Percentiles rank a stretch among this genome's conserved stretches.
phyloP scores from a whole-genome alignment of 768 basidiomycete species.

The Infundibulicybe gibba region DNA sequence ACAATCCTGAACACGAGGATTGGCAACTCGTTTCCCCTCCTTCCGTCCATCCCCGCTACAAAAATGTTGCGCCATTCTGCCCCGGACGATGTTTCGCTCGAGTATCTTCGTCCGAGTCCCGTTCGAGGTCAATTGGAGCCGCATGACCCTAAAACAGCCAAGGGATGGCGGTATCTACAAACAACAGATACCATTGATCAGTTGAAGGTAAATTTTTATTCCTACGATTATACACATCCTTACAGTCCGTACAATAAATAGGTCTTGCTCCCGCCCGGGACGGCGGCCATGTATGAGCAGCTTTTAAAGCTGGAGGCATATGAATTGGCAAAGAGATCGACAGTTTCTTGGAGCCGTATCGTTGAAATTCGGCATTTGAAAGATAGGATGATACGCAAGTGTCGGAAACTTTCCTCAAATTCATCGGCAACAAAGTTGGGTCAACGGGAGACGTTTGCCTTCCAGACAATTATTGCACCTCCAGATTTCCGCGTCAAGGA shows the following conservation, averaged over 20 bases:
- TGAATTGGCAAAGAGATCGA: slow-evolving; percentile 56
- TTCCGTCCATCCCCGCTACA: slow-evolving; percentile 1
- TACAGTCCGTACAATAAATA: slow-evolving; percentile 18
- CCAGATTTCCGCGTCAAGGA: slow-evolving; percentile 72
- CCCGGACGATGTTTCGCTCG: slow-evolving; percentile 27
- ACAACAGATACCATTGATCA: slow-evolving; percentile 76
- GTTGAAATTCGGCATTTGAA: slow-evolving; percentile 75
- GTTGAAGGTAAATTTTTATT: slow-evolving; percentile 47
- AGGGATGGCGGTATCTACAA: slow-evolving; percentile 70
- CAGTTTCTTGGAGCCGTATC: slow-evolving; percentile 64
- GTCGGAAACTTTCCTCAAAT: slow-evolving; percentile 56
- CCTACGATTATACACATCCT: slow-evolving; percentile 1
- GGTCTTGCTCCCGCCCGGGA: slow-evolving; percentile 69
- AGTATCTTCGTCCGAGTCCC: slow-evolving; percentile 60
- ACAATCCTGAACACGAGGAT: too few species aligned
- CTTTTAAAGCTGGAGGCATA: slow-evolving; percentile 58
- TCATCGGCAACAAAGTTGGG: slow-evolving; percentile 34
- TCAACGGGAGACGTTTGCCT: slow-evolving; percentile 38
- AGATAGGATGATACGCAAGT: slow-evolving; percentile 81
- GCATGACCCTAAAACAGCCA: slow-evolving; percentile 49
- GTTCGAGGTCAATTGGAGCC: slow-evolving; percentile 75
- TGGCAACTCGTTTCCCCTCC: neutral
- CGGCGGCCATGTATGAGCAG: slow-evolving; percentile 61
- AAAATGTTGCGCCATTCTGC: slow-evolving; percentile 11
- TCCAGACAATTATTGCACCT: slow-evolving; percentile 67